Percentiles rank a stretch among this genome's conserved stretches.
phyloP scores from a whole-genome alignment of 1,284 basidiomycete genomes.

The Microstroma glucosiphilum region DNA sequence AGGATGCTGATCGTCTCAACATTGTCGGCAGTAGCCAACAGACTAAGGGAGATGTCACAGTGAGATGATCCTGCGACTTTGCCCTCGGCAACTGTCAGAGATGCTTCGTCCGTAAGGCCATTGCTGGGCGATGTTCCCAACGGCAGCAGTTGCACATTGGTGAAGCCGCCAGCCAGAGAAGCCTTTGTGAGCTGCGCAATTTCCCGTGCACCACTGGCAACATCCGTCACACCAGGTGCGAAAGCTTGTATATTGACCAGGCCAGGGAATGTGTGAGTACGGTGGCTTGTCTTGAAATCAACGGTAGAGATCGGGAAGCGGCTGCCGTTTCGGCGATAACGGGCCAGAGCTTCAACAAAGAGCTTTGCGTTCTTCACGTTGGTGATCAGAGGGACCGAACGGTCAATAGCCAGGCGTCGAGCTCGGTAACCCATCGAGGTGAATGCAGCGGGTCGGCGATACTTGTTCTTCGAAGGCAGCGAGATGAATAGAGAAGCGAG shows the following conservation, averaged over 20 bases:
- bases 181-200: conserved; percentile 53
- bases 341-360: conserved; percentile 86
- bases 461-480: conserved; percentile 94
- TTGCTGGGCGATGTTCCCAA: conserved; percentile 1
- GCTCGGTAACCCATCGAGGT: conserved; percentile 94
- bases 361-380: conserved; percentile 99
- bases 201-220: conserved; percentile 58
- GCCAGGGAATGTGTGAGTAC: conserved; percentile 84
- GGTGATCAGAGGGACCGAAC: conserved; percentile 91
- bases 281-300: conserved; percentile 86
- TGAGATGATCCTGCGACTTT: conserved; percentile 40
- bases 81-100: conserved; percentile 35
- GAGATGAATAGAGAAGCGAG: conserved; percentile 81
- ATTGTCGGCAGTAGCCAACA: conserved; percentile 37
- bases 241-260: conserved; percentile 83
- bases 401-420: conserved; percentile 98
- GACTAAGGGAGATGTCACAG: conserved; percentile 43
- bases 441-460: conserved; percentile 92
- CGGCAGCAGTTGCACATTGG: conserved; percentile 34
- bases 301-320: conserved; percentile 76
- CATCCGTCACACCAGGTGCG: conserved; percentile 66
- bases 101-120: conserved; percentile 27
- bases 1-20: conserved; percentile 29
- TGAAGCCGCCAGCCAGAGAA: conserved; percentile 44
- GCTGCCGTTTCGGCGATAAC: conserved; percentile 60